A percentile compares a stretch with the other conserved stretches of the same genome.
phyloP scores from a whole-genome alignment of 495 filamentous ascomycete genomes.

The Penicillium waksmanii region DNA sequence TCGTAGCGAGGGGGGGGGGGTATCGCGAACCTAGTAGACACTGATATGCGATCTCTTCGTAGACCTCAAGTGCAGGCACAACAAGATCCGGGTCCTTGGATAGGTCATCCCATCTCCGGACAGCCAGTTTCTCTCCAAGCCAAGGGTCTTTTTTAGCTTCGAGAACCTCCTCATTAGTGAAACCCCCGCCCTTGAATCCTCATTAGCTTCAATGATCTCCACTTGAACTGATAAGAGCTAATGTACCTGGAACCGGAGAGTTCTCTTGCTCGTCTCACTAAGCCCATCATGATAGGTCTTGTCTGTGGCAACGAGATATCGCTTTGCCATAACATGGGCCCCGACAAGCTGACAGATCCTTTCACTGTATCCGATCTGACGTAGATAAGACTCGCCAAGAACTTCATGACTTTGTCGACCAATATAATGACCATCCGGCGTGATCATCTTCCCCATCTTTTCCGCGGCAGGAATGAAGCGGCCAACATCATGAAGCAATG shows the following conservation, averaged over 20 bases:
- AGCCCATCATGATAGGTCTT: conserved; percentile 38
- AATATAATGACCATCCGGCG: conserved; percentile 31
- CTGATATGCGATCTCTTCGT: conserved; percentile 25
- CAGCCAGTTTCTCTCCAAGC: conserved; percentile 36
- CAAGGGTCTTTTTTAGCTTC: conserved; percentile 34
- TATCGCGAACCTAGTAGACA: conserved; percentile 25
- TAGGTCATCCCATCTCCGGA: conserved; percentile 44
- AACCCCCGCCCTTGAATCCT: conserved; percentile 33
- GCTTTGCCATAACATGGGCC: conserved; percentile 47
- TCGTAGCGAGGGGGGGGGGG: neutral
- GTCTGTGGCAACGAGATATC: conserved; percentile 46
- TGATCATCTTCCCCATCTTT: conserved; percentile 30
- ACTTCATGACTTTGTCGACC: conserved; percentile 43
- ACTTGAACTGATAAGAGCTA: neutral
- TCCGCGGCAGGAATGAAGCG: conserved; percentile 41
- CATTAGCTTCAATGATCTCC: neutral
- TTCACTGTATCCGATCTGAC: conserved; percentile 40
- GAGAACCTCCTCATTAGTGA: conserved; percentile 32
- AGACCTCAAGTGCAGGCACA: conserved; percentile 28
- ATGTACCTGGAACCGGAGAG: conserved; percentile 39
- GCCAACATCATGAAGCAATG: conserved; percentile 47
- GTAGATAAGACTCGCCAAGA: conserved; percentile 43
- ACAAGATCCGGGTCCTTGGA: conserved; percentile 37
- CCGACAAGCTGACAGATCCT: conserved; percentile 42
- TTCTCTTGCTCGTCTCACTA: conserved; percentile 43